Evolutionary conservation across 305 asterid species (phyloP), one percentile per base, ranked within the genome.

Genomic region (Galium porrigens): DNA sequence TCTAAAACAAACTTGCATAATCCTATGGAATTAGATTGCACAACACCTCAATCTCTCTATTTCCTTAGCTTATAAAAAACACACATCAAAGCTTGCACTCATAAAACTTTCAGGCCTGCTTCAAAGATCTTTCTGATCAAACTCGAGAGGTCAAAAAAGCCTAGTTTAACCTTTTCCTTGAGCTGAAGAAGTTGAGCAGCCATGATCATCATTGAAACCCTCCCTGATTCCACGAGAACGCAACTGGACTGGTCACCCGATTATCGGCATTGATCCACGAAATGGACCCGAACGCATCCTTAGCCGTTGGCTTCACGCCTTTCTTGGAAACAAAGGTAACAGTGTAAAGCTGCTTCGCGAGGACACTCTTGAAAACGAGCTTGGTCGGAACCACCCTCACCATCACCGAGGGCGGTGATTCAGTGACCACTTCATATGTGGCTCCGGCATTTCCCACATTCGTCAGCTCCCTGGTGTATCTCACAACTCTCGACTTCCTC

Each of bases 191-290:
- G 53, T 57, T 34, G 55, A 34, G 33, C 57, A 52, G 52, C 11
- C 42, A 60, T 36, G 22, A 34, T 15, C 22, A 42, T 54, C 37
- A 59, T 22, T 48, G 48, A 57, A 66, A 72, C 58, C 60, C 72
- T 46, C 60, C 64, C 63, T 52, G 66, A 1, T 66, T 63, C 94
- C 95, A 86, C 11, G 85, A 55, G 77, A 76, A 82, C 6, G 95
- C 77, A 48, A 85, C 85, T 3, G 97, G 92, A 69, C 95, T 90
- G 77, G 63, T 81, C 34, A 90, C 95, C 66, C 71, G 86, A 59
- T 84, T 81, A 36, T 75, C 76, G 2, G 54, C 74, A 59, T 79
- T 85, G 67, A 61, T 81, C 97, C 97, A 90, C 14, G 85, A 61
- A 27, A 90, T 70, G 2, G 85, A 83, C 9, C 97, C 95, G 54